Base-by-base conservation (phyloP, 352 stramenopile species). In the Globisporangium camurandrum region DNA sequence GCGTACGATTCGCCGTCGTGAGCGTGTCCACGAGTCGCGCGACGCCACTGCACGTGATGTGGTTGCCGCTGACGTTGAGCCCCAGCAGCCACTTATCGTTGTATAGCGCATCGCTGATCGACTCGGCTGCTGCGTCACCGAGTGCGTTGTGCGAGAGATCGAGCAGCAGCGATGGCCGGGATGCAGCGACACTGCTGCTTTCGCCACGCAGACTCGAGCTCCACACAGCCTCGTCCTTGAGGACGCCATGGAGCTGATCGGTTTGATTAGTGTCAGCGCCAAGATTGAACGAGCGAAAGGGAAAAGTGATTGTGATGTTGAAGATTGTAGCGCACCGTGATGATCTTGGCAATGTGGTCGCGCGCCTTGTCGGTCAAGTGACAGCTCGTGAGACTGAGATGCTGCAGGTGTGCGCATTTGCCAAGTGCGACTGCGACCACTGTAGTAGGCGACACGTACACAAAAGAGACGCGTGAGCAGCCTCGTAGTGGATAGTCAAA, bases 11-110 rank as follows among this genome's bases (percentile, higher is more conserved):
- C 43, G 34, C 69, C 6, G 72, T 62, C 6, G 44, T 17, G 24
- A 86, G 51, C 17, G 67, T 80, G 36, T 75, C 53, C 10, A 59
- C 51, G 7, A 80, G 50, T n/a, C 58, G 27, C 12, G 49, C 39
- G 1, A 63, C 57, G n/a, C 65, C 66, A 34, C 50, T 33, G 3
- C 60, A 40, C 27, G 71, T 67, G 20, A 84, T n/a, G 2, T 47
- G 26, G 20, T 86, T 86, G 11, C 56, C 48, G 26, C 54, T 67
- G 19, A 86, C 44, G 26, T 81, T 82, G 20, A 84, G 37, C 4
- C 71, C 71, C 4, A 86, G 46, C 8, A 84, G 23, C 75, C 75
- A 86, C 49, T 84, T 86, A 58, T 86, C 71, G 51, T 81, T 71
- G 39, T 66, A 76, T 23, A 86, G 75, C n/a, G 66, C 63, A 26